A percentile compares a stretch with the other conserved stretches of the same genome.
Conservation (phyloP, 176 grass and related monocot genomes). For the Eragrostis nindensis region DNA sequence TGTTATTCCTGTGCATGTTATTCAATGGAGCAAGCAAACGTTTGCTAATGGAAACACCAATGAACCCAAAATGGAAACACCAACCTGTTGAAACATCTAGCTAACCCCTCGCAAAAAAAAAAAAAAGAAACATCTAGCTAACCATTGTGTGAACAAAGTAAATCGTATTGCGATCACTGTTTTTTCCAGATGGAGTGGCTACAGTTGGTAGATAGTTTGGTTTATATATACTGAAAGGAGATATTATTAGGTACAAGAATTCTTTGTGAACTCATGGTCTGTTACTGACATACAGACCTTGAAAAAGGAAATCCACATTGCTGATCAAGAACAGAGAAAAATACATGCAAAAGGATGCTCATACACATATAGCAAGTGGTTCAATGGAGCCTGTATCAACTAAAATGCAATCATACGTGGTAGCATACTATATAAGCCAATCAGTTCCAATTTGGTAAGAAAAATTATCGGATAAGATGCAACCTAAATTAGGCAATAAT, state of each 20-base stretch:
- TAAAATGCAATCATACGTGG: conserved; percentile 20
- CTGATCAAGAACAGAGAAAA: not conserved
- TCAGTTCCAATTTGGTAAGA: conserved; percentile 35
- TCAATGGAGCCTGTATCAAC: conserved; percentile 8
- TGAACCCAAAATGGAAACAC: conserved; percentile 17
- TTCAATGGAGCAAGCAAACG: not conserved
- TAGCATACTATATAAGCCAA: conserved; percentile 23
- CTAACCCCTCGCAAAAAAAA: conserved; percentile 9
- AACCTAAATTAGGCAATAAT: conserved; percentile 2
- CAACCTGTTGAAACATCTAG: conserved; percentile 11
- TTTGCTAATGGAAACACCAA: not conserved
- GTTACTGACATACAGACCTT: not conserved
- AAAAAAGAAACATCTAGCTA: not conserved
- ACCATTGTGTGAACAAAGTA: not conserved
- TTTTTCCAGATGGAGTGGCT: not conserved
- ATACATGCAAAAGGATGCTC: not conserved
- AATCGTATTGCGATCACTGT: not conserved
- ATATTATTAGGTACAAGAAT: not conserved
- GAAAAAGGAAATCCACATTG: not conserved
- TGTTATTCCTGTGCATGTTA: not conserved
- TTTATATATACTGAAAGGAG: not conserved
- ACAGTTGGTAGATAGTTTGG: not conserved
- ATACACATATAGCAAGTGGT: not conserved
- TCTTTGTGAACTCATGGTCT: not conserved
- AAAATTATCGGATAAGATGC: conserved; percentile 35